These are phyloP conservation scores for Arabidopsis hybrid DNA, from an alignment of 441 rosid species.

Conservation along the genomic window DNA sequence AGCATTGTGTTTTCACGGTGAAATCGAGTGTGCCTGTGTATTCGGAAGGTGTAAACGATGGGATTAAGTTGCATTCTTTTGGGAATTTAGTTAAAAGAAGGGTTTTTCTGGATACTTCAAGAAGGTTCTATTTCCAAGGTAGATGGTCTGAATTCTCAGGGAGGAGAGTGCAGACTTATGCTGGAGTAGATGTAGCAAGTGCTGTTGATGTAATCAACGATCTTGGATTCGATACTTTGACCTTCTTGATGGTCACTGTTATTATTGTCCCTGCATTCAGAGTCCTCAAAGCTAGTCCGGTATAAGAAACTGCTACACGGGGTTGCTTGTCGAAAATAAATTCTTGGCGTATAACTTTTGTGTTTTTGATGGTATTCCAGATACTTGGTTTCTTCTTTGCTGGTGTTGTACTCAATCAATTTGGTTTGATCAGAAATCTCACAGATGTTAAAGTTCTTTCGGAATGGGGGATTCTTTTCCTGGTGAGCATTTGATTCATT, in stretches of 20 bases:
- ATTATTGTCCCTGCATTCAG: constrained; percentile 90
- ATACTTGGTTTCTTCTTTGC: constrained; percentile 99
- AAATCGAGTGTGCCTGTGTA: constrained; percentile 37
- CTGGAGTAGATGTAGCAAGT: constrained; percentile 72
- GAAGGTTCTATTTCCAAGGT: constrained; percentile 47
- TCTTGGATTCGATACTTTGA: constrained; percentile 94
- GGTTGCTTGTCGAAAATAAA: constrained; percentile 5
- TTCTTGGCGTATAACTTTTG: background rate
- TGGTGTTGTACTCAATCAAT: constrained; percentile 90
- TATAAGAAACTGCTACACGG: constrained; percentile 50
- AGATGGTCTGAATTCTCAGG: constrained; percentile 41
- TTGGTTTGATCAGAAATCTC: constrained; percentile 89
- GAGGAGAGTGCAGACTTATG: constrained; percentile 54
- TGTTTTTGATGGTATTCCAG: constrained; percentile 50
- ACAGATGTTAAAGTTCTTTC: constrained; percentile 95
- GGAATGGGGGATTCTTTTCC: constrained; percentile 99
- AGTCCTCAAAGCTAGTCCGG: constrained; percentile 90
- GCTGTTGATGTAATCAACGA: constrained; percentile 95
- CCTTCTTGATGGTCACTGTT: constrained; percentile 93
- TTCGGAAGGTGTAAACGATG: constrained; percentile 42
- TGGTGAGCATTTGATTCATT: constrained; percentile 61
- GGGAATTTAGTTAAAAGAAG: constrained; percentile 45
- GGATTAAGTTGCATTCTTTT: constrained; percentile 47
- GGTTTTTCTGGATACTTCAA: constrained; percentile 46
- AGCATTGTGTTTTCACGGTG: constrained; percentile 48